phyloP scores from a whole-genome alignment of 2,329 filamentous ascomycete genomes.

The Sporothrix globosa region DNA sequence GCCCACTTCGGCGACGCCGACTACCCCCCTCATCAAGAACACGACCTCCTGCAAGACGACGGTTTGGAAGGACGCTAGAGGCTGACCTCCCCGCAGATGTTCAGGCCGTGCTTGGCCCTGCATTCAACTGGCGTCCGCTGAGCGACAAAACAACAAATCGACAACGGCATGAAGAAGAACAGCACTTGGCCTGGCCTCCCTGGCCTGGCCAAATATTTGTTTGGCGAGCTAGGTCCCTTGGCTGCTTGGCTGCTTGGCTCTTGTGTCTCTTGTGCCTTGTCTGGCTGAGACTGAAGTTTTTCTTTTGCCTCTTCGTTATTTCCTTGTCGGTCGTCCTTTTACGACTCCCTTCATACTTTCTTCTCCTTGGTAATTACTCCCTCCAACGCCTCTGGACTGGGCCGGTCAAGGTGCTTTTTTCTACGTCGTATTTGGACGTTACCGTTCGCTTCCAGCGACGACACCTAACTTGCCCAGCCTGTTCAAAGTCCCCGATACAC shows the following conservation, averaged over 20 bases:
- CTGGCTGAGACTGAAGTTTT: not conserved
- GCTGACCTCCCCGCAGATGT: not conserved
- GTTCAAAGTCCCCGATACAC: no score
- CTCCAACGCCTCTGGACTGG: conserved; percentile 6
- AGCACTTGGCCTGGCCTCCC: not conserved
- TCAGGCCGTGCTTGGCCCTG: no score
- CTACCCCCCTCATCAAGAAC: not conserved
- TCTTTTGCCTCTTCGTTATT: no score
- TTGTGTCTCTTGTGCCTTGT: not conserved
- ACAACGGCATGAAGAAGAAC: not conserved
- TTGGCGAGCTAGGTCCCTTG: not conserved
- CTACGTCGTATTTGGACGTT: not conserved
- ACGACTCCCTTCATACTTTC: not conserved
- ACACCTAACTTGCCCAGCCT: no score
- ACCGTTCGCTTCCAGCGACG: no score
- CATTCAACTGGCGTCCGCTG: not conserved
- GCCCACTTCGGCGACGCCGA: conserved; percentile 14
- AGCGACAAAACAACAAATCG: not conserved
- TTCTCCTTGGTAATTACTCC: not conserved
- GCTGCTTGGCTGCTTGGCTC: not conserved
- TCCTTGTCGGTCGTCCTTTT: not conserved
- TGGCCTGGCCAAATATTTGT: not conserved
- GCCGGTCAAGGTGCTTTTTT: not conserved
- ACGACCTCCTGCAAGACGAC: conserved; percentile 6
- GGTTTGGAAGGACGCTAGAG: not conserved